Evolutionary conservation across 805 yeast species (phyloP).

Genomic region (Wickerhamomyces xylosicus): DNA sequence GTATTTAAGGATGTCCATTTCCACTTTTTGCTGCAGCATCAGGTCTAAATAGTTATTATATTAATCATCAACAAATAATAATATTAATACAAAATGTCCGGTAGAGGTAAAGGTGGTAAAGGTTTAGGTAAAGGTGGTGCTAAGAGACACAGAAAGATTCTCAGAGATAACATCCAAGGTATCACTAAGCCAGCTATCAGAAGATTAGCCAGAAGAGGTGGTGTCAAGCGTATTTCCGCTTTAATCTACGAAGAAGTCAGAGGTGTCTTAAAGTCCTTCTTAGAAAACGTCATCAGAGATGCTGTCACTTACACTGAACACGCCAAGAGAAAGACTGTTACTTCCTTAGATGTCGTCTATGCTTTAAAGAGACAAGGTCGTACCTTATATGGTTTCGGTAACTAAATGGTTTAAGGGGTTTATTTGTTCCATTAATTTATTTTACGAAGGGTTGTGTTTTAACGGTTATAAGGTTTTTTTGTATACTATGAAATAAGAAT

Average conservation of each 20-base stretch:
- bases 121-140: conserved; percentile 99
- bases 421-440: too few relatives aligned
- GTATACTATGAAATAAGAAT: too few relatives aligned
- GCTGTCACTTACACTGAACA: conserved; percentile 99
- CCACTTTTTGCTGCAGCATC: too few relatives aligned
- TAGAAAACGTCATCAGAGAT: conserved; percentile 96
- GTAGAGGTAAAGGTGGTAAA: conserved; percentile 99
- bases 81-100: conserved; percentile 68
- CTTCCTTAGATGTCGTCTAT: conserved; percentile 96
- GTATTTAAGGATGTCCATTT: background rate
- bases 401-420: too few relatives aligned
- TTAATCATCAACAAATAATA: conserved; percentile 10
- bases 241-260: conserved; percentile 98
- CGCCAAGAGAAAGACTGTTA: conserved; percentile 99
- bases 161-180: conserved; percentile 99
- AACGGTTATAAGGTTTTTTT: too few relatives aligned
- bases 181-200: conserved; percentile 99
- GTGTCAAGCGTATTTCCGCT: conserved; percentile 99
- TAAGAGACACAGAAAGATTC: conserved; percentile 99
- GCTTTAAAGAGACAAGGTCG: conserved; percentile 99
- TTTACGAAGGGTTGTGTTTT: too few relatives aligned
- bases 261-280: conserved; percentile 90
- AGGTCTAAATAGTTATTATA: too few relatives aligned
- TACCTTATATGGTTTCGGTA: conserved; percentile 99
- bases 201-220: conserved; percentile 99